Base-by-base conservation (phyloP, 1,284 basidiomycete species). In the Cutaneotrichosporon curvatum region DNA sequence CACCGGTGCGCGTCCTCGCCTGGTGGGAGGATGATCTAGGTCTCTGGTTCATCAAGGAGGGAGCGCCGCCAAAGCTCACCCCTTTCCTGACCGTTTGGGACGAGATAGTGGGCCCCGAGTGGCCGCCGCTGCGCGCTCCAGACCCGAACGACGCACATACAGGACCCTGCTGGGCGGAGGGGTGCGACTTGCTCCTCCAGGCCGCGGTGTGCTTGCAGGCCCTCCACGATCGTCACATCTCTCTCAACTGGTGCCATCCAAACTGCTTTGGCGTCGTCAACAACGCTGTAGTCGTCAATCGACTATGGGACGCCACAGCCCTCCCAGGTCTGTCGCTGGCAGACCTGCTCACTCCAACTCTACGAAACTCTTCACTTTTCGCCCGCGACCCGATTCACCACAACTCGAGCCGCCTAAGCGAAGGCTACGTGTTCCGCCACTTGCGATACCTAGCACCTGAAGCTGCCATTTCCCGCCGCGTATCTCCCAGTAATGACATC, bases 371-470 rank as follows among this genome's bases (percentile, higher is more conserved):
- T 0, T 19, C 47, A 4, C 45, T 62, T 1, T 62, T 61, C 36
- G 51, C 50, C 8, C 45, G 43, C 12, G 55, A 62, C 28, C 50
- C 51, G 14, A 18, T 57, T 14, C 52, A 56, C n/a, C 32, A 48
- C 19, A 43, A 45, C 22, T 50, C 42, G 1, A 37, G 28, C 18
- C 49, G 45, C 18, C 45, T 66, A 9, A 52, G 47, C 28, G 62
- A 63, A 30, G 48, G 42, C 3, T 58, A 50, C 38, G 51, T 63
- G 21, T 55, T 59, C n/a, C 40, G 52, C 15, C 56, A 67, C 31
- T 44, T 67, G 22, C 57, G 62, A 1, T 67, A 63, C 35, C 57
- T 68, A n/a, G 61, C 66, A 0, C 67, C 67, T 1, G 63, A 63
- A 45, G 54, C 58, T 4, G 57, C 55, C n/a, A 50, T 51, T 21